phyloP scores from a whole-genome alignment of 2,329 filamentous ascomycete species.

The Anisogramma anomala region DNA sequence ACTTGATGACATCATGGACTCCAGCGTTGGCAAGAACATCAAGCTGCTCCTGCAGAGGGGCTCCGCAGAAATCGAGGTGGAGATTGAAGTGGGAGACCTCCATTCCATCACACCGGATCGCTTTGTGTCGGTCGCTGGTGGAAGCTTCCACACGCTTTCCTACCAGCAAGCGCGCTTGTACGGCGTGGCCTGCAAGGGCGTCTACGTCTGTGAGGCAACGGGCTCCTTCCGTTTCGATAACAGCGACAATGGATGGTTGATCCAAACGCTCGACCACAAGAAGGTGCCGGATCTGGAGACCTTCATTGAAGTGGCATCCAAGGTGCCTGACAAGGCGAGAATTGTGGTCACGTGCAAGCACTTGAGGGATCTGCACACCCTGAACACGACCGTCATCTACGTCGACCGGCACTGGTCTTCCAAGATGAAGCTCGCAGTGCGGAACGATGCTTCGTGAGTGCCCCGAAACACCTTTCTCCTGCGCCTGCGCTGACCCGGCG shows the following conservation, averaged over 20 bases:
- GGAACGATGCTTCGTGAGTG: too few relatives aligned
- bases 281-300: constrained; percentile 77
- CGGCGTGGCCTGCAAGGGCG: constrained; percentile 80
- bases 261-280: constrained; percentile 85
- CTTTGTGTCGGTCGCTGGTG: constrained; percentile 88
- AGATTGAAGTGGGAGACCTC: constrained; percentile 76
- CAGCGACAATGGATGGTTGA: constrained; percentile 76
- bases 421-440: constrained; percentile 84
- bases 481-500: too few relatives aligned
- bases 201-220: constrained; percentile 80
- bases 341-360: constrained; percentile 92
- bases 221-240: constrained; percentile 74
- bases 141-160: constrained; percentile 88
- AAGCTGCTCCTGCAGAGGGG: constrained; percentile 77
- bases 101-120: constrained; percentile 92
- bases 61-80: constrained; percentile 74
- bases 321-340: constrained; percentile 68
- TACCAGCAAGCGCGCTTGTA: constrained; percentile 97
- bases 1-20: constrained; percentile 84
- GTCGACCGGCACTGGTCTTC: constrained; percentile 92
- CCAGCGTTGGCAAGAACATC: constrained; percentile 68
- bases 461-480: too few relatives aligned
- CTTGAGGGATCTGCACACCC: constrained; percentile 83
- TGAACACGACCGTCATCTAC: constrained; percentile 84
- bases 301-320: constrained; percentile 84